phyloP scores from a whole-genome alignment of 768 basidiomycete species.

The Suillus tomentosus region DNA sequence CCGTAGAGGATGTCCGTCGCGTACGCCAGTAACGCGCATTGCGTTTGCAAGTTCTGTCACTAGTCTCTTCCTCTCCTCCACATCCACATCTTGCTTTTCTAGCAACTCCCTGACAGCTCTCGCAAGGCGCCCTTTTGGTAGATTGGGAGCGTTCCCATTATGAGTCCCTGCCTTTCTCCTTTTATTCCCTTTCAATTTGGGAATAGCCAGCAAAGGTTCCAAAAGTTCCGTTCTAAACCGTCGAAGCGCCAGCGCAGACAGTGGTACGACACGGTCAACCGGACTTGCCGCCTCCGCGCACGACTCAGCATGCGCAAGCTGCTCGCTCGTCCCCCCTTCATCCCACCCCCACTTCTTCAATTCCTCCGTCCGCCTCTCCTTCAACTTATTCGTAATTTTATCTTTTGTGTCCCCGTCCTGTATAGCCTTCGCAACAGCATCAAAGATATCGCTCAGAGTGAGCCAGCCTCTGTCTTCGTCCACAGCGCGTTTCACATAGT shows the following conservation, averaged over 20 bases:
- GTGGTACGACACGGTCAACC: conserved; percentile 63
- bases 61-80: conserved; percentile 47
- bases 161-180: conserved; percentile 55
- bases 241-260: conserved; percentile 65
- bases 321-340: conserved; percentile 50
- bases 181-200: conserved; percentile 56
- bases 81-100: conserved; percentile 50
- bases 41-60: conserved; percentile 52
- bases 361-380: conserved; percentile 62
- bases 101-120: conserved; percentile 67
- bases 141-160: conserved; percentile 36
- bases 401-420: conserved; percentile 57
- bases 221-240: conserved; percentile 73
- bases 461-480: conserved; percentile 84
- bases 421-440: conserved; percentile 56
- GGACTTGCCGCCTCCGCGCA: conserved; percentile 76
- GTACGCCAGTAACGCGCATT: conserved; percentile 57
- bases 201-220: conserved; percentile 66
- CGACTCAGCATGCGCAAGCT: conserved; percentile 59
- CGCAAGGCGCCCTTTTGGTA: conserved; percentile 67
- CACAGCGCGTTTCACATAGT: conserved; percentile 74
- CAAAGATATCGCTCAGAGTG: conserved; percentile 62
- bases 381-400: conserved; percentile 56
- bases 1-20: conserved; percentile 64
- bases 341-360: conserved; percentile 72